Evolutionary conservation across 2,329 filamentous ascomycete genomes (phyloP), one percentile per base, ranked within the genome.

Genomic region (Westerdykella aurantiaca): DNA sequence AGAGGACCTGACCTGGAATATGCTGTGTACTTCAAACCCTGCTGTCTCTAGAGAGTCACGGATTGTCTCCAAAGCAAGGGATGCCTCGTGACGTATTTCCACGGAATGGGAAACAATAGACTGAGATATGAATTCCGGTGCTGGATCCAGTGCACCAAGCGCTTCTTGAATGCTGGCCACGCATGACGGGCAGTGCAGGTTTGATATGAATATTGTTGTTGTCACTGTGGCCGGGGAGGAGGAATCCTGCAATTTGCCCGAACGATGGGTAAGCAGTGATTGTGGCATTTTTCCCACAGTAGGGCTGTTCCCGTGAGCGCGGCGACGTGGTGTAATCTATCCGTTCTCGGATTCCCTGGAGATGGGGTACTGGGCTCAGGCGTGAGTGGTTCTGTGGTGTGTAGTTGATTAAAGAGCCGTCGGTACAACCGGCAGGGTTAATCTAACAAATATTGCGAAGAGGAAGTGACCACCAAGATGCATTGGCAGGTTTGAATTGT

Each of bases 161-260:
- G 77, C 73, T 42, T 76, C 70, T 57, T 80, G 74, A 58, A 89
- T 87, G 52, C 76, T 74, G 31, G 78, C 76, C 39, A 87, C 80
- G 63, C 85, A 89, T 47, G 83, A 85, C 12, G 84, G 81, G 69
- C 85, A 88, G 67, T 89, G 85, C n/a, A 89, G 74, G 64, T 89
- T 88, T 49, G 76, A 79, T 53, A 89, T 72, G 48, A 88, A 74
- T 58, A 84, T 80, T 29, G 79, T 82, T 2, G 79, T 83, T 14
- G 55, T 63, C 25, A 57, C 50, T 43, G 48, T 47, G 23, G 49
- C 52, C n/a, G n/a, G n/a, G 43, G 37, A 49, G 37, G 43, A 47
- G 21, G 47, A 44, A 29, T 47, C 39, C 42, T 34, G 53, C 45
- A 48, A 40, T 45, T 34, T 52, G 46, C 34, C 31, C 33, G 39